Conservation (phyloP, 371 early-diverging fungal genomes). For the Mucor ambiguus region DNA sequence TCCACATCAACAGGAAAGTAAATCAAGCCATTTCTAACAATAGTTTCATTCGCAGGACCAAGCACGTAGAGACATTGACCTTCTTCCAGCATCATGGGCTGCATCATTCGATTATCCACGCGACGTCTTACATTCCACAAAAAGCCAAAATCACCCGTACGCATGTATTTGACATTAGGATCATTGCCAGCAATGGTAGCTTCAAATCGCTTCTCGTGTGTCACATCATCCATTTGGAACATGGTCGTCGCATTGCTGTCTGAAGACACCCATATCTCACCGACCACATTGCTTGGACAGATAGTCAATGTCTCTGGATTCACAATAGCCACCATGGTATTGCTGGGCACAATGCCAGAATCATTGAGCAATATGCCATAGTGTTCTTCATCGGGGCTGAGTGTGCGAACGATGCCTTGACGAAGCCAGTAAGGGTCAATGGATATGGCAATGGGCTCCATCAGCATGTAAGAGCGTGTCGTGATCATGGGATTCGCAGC, state of each 20-base stretch:
- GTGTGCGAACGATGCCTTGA: constrained; percentile 63
- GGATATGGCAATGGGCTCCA: constrained; percentile 66
- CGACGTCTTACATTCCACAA: constrained; percentile 66
- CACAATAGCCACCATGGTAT: constrained; percentile 86
- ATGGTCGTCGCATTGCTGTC: constrained; percentile 61
- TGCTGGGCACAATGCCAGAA: constrained; percentile 76
- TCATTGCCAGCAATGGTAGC: constrained; percentile 68
- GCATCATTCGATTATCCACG: constrained; percentile 30
- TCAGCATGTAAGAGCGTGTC: constrained; percentile 78
- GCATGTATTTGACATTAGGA: constrained; percentile 67
- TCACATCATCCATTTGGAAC: constrained; percentile 32
- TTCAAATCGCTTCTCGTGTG: constrained; percentile 36
- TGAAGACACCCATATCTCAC: constrained; percentile 88
- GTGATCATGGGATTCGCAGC: constrained; percentile 79
- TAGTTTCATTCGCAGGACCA: constrained; percentile 71
- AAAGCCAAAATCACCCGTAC: constrained; percentile 88
- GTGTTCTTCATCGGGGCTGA: constrained; percentile 57
- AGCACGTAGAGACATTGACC: constrained; percentile 78
- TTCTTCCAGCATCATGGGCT: constrained; percentile 52
- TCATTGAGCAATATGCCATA: constrained; percentile 72
- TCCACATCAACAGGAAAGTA: constrained; percentile 81
- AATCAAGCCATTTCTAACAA: constrained; percentile 71
- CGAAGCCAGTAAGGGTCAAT: constrained; percentile 68
- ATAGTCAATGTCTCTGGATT: constrained; percentile 70
- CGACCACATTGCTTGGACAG: constrained; percentile 73